Base-by-base conservation (phyloP, 208 protist species). In the Entamoeba histolytica region DNA sequence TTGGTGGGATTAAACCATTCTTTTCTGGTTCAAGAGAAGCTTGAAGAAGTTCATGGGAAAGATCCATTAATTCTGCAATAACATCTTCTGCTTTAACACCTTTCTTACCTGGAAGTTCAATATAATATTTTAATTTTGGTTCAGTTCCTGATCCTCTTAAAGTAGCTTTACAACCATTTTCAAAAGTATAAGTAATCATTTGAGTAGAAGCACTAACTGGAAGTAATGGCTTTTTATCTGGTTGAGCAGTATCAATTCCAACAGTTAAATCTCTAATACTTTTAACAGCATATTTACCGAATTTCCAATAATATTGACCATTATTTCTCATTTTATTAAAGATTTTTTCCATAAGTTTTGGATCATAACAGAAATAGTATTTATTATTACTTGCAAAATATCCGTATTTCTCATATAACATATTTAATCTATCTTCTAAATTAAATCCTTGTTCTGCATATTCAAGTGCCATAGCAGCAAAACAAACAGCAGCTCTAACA, bases 91-190 rank as follows among this genome's bases (percentile, higher is more conserved):
- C 0, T 28, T 69, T 69, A 6, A 28, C 55, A 15, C 55, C 55
- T 15, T n/a, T 28, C 23, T 69, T 69, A n/a, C 55, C 55, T 28
- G 55, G 55, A 28, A 92, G 28, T 91, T 96, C 95, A 28, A 31
- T 49, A 93, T 96, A 96, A n/a, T 96, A 99, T 96, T 99, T 99
- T n/a, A 99, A 95, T 95, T 99, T 99, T 61, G 98, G 98, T 94
- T 99, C 98, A 44, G 98, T 99, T 5, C 98, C 98, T 94, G 96
- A 97, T 57, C 97, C 97, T 61, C 98, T 97, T 15, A 99, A 78
- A 7, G 98, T 99, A 12, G 97, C 95, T 6, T 95, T 96, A 61
- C 96, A 94, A 87, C 96, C 96, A 94, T 99, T 98, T 23, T 97
- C 96, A 92, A 99, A 98, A 93, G 95, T 97, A 19, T 98, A 97